Percentiles rank a stretch among this genome's conserved stretches.
phyloP scores from a whole-genome alignment of 179 eudicot genomes.

The Drosera spatulata region DNA sequence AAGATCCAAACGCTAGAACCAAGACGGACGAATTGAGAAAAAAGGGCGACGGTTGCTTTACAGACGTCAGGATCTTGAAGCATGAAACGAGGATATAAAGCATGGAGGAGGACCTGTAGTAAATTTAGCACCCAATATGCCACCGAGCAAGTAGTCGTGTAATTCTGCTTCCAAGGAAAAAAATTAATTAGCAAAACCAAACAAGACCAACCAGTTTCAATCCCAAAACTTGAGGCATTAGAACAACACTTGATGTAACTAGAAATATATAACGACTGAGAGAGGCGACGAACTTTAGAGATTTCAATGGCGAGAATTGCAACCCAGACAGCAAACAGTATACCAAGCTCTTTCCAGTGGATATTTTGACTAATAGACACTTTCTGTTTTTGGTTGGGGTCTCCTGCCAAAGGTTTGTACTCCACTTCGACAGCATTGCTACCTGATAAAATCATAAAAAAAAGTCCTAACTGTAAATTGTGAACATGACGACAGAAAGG shows the following conservation, averaged over 20 bases:
- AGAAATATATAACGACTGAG: not conserved
- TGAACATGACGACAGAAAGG: not conserved
- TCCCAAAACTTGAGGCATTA: not conserved
- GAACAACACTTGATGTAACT: not conserved
- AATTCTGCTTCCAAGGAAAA: constrained; percentile 22
- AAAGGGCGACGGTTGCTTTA: not conserved
- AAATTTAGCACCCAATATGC: constrained; percentile 39
- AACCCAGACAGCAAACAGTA: constrained; percentile 28
- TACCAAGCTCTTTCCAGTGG: constrained; percentile 26
- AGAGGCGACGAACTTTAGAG: constrained; percentile 12
- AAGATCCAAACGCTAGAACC: too few species aligned
- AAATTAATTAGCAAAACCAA: not conserved
- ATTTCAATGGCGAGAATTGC: constrained; percentile 24
- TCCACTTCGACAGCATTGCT: constrained; percentile 15
- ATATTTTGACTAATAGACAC: constrained; percentile 25
- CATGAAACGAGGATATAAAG: not conserved
- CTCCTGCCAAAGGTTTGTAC: constrained; percentile 24
- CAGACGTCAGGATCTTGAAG: not conserved
- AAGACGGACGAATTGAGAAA: not conserved
- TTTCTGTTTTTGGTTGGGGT: constrained; percentile 17
- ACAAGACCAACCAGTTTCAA: not conserved
- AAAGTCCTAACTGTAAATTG: not conserved
- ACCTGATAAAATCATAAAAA: constrained; percentile 1
- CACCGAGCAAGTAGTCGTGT: constrained; percentile 37
- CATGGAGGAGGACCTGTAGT: constrained; percentile 32